Conservation (phyloP, 2,329 filamentous ascomycete species). For the Plectosphaerella plurivora region DNA sequence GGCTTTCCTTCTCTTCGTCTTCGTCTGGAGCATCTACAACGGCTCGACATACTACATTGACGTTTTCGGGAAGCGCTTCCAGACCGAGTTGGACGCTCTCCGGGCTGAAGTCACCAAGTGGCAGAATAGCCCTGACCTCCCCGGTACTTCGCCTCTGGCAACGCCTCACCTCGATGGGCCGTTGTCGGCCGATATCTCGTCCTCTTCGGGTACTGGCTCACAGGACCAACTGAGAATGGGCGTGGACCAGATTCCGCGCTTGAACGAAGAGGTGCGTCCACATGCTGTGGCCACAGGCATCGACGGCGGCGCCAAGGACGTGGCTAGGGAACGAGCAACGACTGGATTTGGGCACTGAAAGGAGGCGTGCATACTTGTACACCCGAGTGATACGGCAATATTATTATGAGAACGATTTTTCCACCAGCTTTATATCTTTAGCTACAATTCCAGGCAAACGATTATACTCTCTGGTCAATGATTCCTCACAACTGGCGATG, state of each 20-base stretch:
- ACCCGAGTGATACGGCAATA: too few relatives aligned
- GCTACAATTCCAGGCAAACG: too few relatives aligned
- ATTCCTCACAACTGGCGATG: too few relatives aligned
- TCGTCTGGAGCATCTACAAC: slow-evolving; percentile 93
- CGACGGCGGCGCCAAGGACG: slow-evolving; percentile 39
- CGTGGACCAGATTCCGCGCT: slow-evolving; percentile 53
- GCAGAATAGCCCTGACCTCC: slow-evolving; percentile 59
- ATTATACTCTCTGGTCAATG: too few relatives aligned
- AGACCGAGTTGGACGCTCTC: slow-evolving; percentile 89
- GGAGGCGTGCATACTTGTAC: too few relatives aligned
- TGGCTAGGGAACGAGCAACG: slow-evolving; percentile 42
- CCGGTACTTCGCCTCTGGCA: slow-evolving; percentile 30
- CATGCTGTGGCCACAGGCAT: slow-evolving; percentile 32
- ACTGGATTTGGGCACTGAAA: too few relatives aligned
- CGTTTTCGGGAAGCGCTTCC: slow-evolving; percentile 92
- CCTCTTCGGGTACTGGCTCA: slow-evolving; percentile 8
- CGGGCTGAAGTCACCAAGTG: slow-evolving; percentile 85
- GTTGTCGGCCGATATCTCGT: slow-evolving; percentile 4
- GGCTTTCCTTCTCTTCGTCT: slow-evolving; percentile 74
- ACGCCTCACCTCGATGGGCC: slow-evolving; percentile 24
- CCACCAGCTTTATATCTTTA: too few relatives aligned
- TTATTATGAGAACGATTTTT: too few relatives aligned
- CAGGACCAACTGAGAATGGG: slow-evolving; percentile 8
- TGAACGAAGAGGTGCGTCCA: slow-evolving; percentile 40
- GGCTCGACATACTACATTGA: slow-evolving; percentile 98